Conservation (phyloP, 805 yeast species). For the Schizosaccharomyces cryophilus region DNA sequence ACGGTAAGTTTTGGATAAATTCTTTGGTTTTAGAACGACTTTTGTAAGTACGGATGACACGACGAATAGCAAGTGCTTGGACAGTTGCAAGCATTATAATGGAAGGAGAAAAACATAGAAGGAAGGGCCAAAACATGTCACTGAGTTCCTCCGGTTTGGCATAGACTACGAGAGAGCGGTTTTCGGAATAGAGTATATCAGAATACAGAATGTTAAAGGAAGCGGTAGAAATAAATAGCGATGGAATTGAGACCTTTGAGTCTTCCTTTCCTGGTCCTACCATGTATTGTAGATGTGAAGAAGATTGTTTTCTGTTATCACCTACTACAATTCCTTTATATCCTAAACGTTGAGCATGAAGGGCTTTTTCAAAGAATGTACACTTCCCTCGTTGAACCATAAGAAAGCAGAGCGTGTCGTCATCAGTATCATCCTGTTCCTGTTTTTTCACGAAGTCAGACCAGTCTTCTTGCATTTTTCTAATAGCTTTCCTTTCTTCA, state of each 20-base stretch:
- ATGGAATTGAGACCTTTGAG: constrained; percentile 22
- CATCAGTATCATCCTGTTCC: background rate
- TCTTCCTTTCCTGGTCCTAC: constrained; percentile 31
- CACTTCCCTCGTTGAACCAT: constrained; percentile 27
- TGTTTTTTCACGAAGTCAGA: too few relatives aligned
- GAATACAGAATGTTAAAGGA: constrained; percentile 13
- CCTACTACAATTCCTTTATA: constrained; percentile 34
- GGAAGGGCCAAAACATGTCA: constrained; percentile 6
- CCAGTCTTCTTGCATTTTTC: too few relatives aligned
- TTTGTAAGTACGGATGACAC: background rate
- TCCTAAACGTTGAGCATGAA: constrained; percentile 20
- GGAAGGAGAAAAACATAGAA: background rate
- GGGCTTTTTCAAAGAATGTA: constrained; percentile 29
- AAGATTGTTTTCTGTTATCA: constrained; percentile 21
- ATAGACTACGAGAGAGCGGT: constrained; percentile 1
- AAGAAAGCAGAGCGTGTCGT: background rate
- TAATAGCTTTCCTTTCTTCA: too few relatives aligned
- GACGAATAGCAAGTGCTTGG: constrained; percentile 5
- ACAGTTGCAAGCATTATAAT: constrained; percentile 9
- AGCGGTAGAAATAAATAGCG: constrained; percentile 26
- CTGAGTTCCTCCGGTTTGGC: constrained; percentile 7
- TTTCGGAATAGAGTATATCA: background rate
- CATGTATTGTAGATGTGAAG: constrained; percentile 18
- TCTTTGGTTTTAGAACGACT: background rate
- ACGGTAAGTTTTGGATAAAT: background rate